Conservation (phyloP, 2,329 filamentous ascomycete genomes). For the Monosporascus ibericus region DNA sequence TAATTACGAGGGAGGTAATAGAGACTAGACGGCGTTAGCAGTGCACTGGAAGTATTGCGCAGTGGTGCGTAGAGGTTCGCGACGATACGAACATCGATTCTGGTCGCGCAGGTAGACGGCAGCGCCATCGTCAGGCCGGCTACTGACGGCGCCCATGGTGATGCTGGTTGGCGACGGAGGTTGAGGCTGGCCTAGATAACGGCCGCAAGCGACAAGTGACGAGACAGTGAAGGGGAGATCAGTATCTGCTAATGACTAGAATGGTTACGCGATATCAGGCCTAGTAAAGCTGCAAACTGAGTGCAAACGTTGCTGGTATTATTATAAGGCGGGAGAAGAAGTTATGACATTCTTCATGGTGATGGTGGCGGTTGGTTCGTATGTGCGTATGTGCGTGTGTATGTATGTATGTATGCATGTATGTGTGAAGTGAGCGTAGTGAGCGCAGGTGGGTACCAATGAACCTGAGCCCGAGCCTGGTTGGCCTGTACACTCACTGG, state of each 20-base stretch:
- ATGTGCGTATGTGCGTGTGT: neutral
- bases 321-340: neutral
- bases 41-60: neutral
- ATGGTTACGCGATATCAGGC: neutral
- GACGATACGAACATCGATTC: constrained; percentile 65
- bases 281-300: neutral
- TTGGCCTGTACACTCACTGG: too few species aligned
- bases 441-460: too few species aligned
- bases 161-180: constrained; percentile 18
- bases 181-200: constrained; percentile 20
- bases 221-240: neutral
- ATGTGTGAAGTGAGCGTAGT: neutral
- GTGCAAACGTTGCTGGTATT: neutral
- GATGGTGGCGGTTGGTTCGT: neutral
- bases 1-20: constrained; percentile 76
- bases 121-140: constrained; percentile 77
- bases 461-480: too few species aligned
- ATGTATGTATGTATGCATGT: neutral
- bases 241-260: neutral
- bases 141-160: constrained; percentile 88
- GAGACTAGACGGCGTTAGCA: constrained; percentile 56
- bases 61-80: constrained; percentile 8
- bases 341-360: neutral
- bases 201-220: constrained; percentile 14
- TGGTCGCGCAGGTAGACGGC: constrained; percentile 85